Conservation (phyloP, 768 basidiomycete genomes). For the Panus rudis region DNA sequence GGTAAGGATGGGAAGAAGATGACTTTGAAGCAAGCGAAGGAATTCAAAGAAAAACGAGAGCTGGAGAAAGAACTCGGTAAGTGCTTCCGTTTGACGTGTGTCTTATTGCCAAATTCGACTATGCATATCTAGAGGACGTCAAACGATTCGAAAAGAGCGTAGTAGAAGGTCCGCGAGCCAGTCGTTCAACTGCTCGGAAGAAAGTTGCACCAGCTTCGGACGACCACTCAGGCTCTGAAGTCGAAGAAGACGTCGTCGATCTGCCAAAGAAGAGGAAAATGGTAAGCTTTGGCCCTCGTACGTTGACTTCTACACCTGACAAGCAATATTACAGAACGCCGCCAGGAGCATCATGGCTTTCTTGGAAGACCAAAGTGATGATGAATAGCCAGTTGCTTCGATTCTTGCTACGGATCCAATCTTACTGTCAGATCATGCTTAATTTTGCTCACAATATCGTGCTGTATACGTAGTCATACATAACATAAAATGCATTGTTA, state of each 20-base stretch:
- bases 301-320: not conserved
- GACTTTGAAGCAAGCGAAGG: conserved; percentile 75
- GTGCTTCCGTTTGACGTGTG: conserved; percentile 16
- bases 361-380: conserved; percentile 64
- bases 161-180: conserved; percentile 28
- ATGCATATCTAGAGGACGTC: conserved; percentile 56
- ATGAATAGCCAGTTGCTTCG: conserved; percentile 29
- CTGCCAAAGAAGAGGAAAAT: conserved; percentile 39
- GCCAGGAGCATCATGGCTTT: conserved; percentile 63
- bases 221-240: conserved; percentile 28
- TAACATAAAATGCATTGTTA: not conserved
- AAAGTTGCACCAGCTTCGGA: conserved; percentile 17
- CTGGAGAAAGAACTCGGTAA: conserved; percentile 71
- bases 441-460: not conserved
- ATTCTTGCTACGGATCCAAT: not conserved
- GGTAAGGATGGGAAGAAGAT: conserved; percentile 76
- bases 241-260: conserved; percentile 17
- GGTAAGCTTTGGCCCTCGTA: conserved; percentile 7
- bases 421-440: not conserved
- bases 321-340: conserved; percentile 25
- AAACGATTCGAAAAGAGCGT: conserved; percentile 54
- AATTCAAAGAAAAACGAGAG: conserved; percentile 67
- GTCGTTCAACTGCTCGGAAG: conserved; percentile 11
- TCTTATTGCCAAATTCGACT: not conserved
- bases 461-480: not conserved